Evolutionary conservation across 2,329 filamentous ascomycete genomes (phyloP), one percentile per base, ranked within the genome.

Genomic region (Fusarium paranaense): DNA sequence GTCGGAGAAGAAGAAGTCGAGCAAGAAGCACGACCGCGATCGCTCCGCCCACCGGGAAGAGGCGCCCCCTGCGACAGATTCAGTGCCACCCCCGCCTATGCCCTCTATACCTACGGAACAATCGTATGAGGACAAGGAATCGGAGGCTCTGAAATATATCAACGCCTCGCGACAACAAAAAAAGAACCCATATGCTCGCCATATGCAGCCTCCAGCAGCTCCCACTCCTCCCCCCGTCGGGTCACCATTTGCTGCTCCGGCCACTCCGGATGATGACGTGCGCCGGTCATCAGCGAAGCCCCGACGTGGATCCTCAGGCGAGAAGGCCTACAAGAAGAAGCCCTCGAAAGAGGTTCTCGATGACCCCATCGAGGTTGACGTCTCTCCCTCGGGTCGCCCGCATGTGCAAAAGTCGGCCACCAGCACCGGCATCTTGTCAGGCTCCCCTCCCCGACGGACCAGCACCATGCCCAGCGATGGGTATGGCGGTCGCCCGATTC

Each of bases 1-100:
- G 72, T 73, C 79, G 0, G 81, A 83, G 47, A 82, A 83, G 79
- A 85, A 85, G 76, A 84, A 83, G 74, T 80, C 80, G 42, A 82
- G 79, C 74, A 84, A 82, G 70, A 84, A 83, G 74, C 79, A 83
- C 67, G 83, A 85, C 5, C 79, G 80, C 25, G 82, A 83, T 67
- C 80, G 80, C 37, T 82, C 82, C 8, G 71, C 78, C 18, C 79
- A 80, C 8, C 78, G 79, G 18, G 82, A 84, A n/a, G 82, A 82
- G 37, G 64, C 47, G 7, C 67, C 68, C 7, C 74, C 76, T 10
- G 52, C 69, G n/a, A 74, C 74, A n/a, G 69, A 47, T 38, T 69
- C 76, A 3, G 58, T 72, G 37, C 71, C 72, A 11, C 71, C 75
- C 9, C 71, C 78, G n/a, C 72, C 74, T 14, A 74, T 78, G 20